Percentiles rank a stretch among this genome's conserved stretches.
These are phyloP conservation scores for Orbilia quercus DNA, from an alignment of 2,329 filamentous ascomycete species.

Conservation along the genomic window DNA sequence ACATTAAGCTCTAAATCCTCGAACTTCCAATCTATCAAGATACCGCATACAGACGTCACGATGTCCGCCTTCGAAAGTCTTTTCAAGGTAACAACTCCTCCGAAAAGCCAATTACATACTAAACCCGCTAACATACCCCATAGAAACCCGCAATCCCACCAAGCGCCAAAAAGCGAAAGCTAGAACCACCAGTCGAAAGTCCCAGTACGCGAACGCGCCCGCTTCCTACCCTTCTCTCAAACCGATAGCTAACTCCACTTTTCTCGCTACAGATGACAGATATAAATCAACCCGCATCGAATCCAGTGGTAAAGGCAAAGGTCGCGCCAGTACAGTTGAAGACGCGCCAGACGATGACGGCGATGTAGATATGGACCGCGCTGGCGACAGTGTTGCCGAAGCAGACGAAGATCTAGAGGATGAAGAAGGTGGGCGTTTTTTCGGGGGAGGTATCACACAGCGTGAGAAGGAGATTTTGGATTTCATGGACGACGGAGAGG, in stretches of 20 bases:
- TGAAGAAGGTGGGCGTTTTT: slow-evolving; percentile 94
- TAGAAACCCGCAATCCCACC: slow-evolving; percentile 60
- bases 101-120: not conserved
- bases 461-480: slow-evolving; percentile 86
- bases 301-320: slow-evolving; percentile 64
- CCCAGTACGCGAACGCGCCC: slow-evolving; percentile 67
- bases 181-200: slow-evolving; percentile 70
- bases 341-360: slow-evolving; percentile 64
- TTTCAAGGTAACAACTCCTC: slow-evolving; percentile 40
- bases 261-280: slow-evolving; percentile 67
- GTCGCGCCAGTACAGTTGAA: slow-evolving; percentile 62
- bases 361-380: slow-evolving; percentile 64
- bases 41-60: slow-evolving; percentile 10
- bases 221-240: not conserved
- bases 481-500: slow-evolving; percentile 79
- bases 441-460: slow-evolving; percentile 86
- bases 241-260: slow-evolving; percentile 1
- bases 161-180: slow-evolving; percentile 71
- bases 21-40: not conserved
- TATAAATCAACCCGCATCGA: slow-evolving; percentile 73
- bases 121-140: slow-evolving; percentile 4
- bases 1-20: not conserved
- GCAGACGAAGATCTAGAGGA: slow-evolving; percentile 72
- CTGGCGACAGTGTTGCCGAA: slow-evolving; percentile 63
- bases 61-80: slow-evolving; percentile 57